These are phyloP conservation scores for Singerocomus rubriflavus DNA, from an alignment of 1,284 basidiomycete species.

Conservation along the genomic window DNA sequence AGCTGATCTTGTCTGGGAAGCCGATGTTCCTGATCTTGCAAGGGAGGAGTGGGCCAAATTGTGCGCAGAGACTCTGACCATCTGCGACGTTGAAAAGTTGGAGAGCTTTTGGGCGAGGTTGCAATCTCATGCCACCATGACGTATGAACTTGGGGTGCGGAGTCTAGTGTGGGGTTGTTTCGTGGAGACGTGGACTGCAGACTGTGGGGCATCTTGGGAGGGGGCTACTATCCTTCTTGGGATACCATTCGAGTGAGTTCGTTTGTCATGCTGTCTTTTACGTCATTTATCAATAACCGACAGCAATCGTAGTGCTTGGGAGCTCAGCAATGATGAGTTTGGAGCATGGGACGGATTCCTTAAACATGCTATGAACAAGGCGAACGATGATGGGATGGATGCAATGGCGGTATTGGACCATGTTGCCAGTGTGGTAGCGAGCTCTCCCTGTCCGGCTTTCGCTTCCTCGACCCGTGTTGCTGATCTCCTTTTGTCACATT, in stretches of 20 bases:
- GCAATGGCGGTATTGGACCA: slow-evolving; percentile 49
- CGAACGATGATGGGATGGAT: slow-evolving; percentile 58
- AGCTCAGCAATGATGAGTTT: slow-evolving; percentile 51
- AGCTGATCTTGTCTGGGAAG: slow-evolving; percentile 44
- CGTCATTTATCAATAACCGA: slow-evolving; percentile 6
- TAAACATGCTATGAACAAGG: slow-evolving; percentile 47
- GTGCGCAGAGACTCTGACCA: slow-evolving; percentile 48
- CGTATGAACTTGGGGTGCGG: slow-evolving; percentile 30
- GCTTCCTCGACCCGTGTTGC: slow-evolving; percentile 49
- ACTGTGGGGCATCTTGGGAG: slow-evolving; percentile 46
- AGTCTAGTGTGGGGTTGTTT: slow-evolving; percentile 54
- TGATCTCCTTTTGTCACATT: slow-evolving; percentile 55
- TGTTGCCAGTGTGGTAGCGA: slow-evolving; percentile 47
- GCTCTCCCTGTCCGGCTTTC: slow-evolving; percentile 42
- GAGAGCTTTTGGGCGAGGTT: slow-evolving; percentile 50
- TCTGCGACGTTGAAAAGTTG: slow-evolving; percentile 45
- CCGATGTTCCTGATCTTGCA: slow-evolving; percentile 39
- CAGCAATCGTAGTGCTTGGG: slow-evolving; percentile 52
- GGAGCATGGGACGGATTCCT: slow-evolving; percentile 58
- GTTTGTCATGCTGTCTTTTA: slow-evolving; percentile 7
- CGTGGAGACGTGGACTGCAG: slow-evolving; percentile 49
- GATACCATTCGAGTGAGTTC: slow-evolving; percentile 58
- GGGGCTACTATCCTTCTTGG: slow-evolving; percentile 52
- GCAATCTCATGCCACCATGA: slow-evolving; percentile 16
- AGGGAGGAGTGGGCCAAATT: slow-evolving; percentile 56